Conservation (phyloP, 768 basidiomycete species). For the Suillus brevipes region DNA sequence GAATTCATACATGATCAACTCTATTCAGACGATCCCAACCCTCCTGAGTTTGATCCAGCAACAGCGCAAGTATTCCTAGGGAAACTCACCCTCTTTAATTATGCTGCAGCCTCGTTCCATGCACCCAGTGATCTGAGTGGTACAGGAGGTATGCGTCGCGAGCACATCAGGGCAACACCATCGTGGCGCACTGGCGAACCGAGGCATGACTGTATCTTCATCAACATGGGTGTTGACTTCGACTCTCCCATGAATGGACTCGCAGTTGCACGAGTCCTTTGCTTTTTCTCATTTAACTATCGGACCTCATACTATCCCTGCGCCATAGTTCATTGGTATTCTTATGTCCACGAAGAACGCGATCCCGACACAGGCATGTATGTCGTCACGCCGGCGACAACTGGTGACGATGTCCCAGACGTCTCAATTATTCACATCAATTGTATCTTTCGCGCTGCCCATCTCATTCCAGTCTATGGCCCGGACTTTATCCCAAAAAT, state of each 20-base stretch:
- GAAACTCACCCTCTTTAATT: not conserved
- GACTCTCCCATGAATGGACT: conserved; percentile 21
- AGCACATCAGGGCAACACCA: conserved; percentile 28
- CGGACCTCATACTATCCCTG: conserved; percentile 19
- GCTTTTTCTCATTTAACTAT: conserved; percentile 25
- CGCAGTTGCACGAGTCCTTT: conserved; percentile 18
- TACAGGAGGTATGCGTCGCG: conserved; percentile 25
- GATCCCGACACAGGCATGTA: conserved; percentile 28
- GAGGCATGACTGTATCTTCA: conserved; percentile 31
- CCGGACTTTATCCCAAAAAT: not conserved
- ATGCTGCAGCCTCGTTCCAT: conserved; percentile 7
- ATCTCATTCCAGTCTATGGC: conserved; percentile 24
- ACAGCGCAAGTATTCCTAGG: conserved; percentile 12
- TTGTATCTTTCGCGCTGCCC: conserved; percentile 17
- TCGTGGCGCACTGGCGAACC: conserved; percentile 21
- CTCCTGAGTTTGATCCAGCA: conserved; percentile 6
- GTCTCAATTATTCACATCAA: conserved; percentile 14
- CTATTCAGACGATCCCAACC: not conserved
- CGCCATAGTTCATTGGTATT: conserved; percentile 31
- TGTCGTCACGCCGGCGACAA: conserved; percentile 19
- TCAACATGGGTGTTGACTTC: conserved; percentile 8
- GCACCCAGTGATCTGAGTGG: conserved; percentile 14
- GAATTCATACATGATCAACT: conserved; percentile 11
- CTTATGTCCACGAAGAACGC: conserved; percentile 10
- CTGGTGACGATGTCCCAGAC: conserved; percentile 1